These are phyloP conservation scores for Populus trichocarpa DNA, from an alignment of 441 rosid genomes.

Conservation along the genomic window DNA sequence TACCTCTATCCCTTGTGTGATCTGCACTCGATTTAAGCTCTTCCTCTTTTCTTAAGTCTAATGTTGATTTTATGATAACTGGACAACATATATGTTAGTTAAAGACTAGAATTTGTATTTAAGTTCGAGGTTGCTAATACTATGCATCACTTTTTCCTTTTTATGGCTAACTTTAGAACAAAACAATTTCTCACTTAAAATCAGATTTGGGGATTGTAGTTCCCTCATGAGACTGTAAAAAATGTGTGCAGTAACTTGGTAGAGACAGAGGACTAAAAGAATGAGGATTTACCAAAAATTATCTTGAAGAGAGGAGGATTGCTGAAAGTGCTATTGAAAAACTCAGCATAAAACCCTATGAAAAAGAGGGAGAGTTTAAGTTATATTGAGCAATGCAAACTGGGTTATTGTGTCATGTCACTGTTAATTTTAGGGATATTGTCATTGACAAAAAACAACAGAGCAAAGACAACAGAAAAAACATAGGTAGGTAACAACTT, in stretches of 20 bases:
- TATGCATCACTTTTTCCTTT: not conserved
- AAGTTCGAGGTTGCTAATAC: not conserved
- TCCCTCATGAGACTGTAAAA: not conserved
- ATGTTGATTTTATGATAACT: not conserved
- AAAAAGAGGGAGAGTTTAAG: not conserved
- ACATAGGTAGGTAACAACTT: not conserved
- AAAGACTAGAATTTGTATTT: not conserved
- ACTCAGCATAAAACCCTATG: not conserved
- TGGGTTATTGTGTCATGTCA: not conserved
- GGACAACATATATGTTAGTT: not conserved
- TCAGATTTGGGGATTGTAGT: not conserved
- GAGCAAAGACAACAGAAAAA: not conserved
- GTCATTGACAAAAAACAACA: not conserved
- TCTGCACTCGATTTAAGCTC: not conserved
- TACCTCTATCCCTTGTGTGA: not conserved
- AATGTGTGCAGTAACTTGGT: not conserved
- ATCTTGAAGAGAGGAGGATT: not conserved
- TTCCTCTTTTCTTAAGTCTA: not conserved
- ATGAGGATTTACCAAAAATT: not conserved
- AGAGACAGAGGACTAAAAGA: not conserved
- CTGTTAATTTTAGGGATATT: not conserved
- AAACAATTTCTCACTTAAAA: not conserved
- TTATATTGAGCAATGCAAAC: not conserved
- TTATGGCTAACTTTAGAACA: not conserved
- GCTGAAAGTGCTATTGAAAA: constrained; percentile 2